A percentile compares a stretch with the other conserved stretches of the same genome.
phyloP scores from a whole-genome alignment of 2,329 filamentous ascomycete genomes.

The Fusarium piperis region DNA sequence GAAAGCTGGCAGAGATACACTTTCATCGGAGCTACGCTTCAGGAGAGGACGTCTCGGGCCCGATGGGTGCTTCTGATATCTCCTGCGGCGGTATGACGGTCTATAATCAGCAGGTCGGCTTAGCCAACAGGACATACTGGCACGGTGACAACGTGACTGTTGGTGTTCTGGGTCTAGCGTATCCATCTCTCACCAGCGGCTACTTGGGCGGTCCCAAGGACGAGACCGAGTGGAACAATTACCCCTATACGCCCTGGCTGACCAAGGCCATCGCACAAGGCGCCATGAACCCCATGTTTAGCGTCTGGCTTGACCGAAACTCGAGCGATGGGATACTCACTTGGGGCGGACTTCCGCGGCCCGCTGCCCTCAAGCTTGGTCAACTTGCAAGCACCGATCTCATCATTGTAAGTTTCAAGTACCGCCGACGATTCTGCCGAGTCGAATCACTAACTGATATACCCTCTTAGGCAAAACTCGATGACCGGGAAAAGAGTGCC shows the following conservation, averaged over 20 bases:
- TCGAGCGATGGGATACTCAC: slow-evolving; percentile 56
- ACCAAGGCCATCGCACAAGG: slow-evolving; percentile 60
- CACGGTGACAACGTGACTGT: slow-evolving; percentile 62
- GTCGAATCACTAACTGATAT: not conserved
- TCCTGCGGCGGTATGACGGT: slow-evolving; percentile 57
- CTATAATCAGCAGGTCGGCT: slow-evolving; percentile 56
- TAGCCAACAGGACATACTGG: slow-evolving; percentile 62
- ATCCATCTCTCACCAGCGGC: slow-evolving; percentile 60
- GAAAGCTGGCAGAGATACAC: slow-evolving; percentile 53
- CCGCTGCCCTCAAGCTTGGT: slow-evolving; percentile 43
- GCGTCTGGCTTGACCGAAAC: slow-evolving; percentile 59
- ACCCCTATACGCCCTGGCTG: slow-evolving; percentile 60
- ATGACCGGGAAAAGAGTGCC: slow-evolving; percentile 49
- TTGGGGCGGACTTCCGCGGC: slow-evolving; percentile 57
- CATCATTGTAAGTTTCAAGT: slow-evolving; percentile 53
- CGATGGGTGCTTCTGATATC: slow-evolving; percentile 58
- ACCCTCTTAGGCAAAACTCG: slow-evolving; percentile 54
- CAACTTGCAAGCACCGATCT: slow-evolving; percentile 52
- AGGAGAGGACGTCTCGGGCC: slow-evolving; percentile 58
- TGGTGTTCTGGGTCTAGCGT: slow-evolving; percentile 62
- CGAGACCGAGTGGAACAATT: slow-evolving; percentile 50
- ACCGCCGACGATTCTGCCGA: not conserved
- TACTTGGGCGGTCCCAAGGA: slow-evolving; percentile 53
- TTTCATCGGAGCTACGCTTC: slow-evolving; percentile 59
- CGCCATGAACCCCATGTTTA: slow-evolving; percentile 56